A percentile compares a stretch with the other conserved stretches of the same genome.
phyloP scores from a whole-genome alignment of 805 yeast genomes.

The Yarrowia yakushimensis region DNA sequence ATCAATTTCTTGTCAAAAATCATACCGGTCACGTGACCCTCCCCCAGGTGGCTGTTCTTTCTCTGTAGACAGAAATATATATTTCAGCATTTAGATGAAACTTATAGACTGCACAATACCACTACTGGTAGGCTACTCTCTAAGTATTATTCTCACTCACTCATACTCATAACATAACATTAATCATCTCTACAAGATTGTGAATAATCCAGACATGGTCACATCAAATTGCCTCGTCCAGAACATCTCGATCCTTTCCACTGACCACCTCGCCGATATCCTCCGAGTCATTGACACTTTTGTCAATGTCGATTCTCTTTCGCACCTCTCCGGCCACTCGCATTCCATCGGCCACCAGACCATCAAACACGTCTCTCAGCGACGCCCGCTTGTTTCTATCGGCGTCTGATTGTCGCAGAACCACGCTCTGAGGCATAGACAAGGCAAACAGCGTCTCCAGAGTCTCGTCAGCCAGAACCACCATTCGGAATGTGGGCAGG shows the following conservation, averaged over 20 bases:
- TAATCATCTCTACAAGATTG: too few species aligned
- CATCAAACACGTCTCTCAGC: conserved; percentile 84
- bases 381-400: conserved; percentile 14
- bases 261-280: conserved; percentile 18
- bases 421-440: conserved; percentile 63
- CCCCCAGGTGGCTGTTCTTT: too few species aligned
- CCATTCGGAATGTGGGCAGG: conserved; percentile 91
- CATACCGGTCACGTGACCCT: too few species aligned
- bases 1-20: too few species aligned
- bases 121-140: too few species aligned
- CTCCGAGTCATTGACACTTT: conserved; percentile 28
- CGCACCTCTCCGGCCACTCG: conserved; percentile 87
- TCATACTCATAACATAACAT: too few species aligned
- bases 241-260: conserved; percentile 20
- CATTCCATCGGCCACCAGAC: conserved; percentile 85
- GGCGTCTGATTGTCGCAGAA: conserved; percentile 29
- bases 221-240: conserved; percentile 9
- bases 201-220: too few species aligned
- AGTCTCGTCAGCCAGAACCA: conserved; percentile 87
- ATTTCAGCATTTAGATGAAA: too few species aligned
- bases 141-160: too few species aligned
- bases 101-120: too few species aligned
- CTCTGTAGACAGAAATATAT: too few species aligned
- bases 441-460: conserved; percentile 77
- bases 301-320: conserved; percentile 67